Conservation (phyloP, 768 basidiomycete genomes). For the Lentinus tigrinus region DNA sequence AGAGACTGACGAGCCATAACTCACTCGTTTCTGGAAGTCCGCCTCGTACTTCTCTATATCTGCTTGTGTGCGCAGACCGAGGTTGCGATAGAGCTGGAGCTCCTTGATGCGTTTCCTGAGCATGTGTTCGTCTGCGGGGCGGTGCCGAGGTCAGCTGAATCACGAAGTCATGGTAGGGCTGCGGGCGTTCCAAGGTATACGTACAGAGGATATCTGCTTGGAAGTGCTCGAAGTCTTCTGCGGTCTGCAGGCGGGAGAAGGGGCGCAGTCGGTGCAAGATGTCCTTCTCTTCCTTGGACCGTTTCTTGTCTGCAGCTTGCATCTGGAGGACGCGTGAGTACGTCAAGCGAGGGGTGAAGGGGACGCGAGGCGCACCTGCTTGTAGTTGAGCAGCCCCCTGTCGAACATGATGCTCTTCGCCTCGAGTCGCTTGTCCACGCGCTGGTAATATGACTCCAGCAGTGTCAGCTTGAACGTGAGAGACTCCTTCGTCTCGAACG, state of each 20-base stretch:
- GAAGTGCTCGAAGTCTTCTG: constrained; percentile 88
- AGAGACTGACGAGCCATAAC: constrained; percentile 27
- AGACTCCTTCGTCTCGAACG: constrained; percentile 82
- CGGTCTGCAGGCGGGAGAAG: constrained; percentile 87
- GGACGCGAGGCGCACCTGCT: constrained; percentile 63
- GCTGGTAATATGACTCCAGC: constrained; percentile 88
- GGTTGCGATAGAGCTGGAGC: constrained; percentile 84
- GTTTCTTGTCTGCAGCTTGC: constrained; percentile 88
- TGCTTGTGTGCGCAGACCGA: constrained; percentile 79
- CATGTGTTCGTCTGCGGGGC: constrained; percentile 72
- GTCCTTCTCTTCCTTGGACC: constrained; percentile 88
- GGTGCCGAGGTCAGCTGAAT: background rate
- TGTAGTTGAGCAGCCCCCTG: constrained; percentile 87
- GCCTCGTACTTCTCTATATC: constrained; percentile 90
- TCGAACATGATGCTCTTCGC: constrained; percentile 90
- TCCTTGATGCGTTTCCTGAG: constrained; percentile 89
- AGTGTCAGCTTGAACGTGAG: constrained; percentile 85
- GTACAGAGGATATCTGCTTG: constrained; percentile 87
- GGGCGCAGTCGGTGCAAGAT: constrained; percentile 86
- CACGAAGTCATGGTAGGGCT: constrained; percentile 1
- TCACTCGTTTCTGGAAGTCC: constrained; percentile 71
- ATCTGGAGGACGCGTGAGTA: constrained; percentile 50
- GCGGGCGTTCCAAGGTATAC: constrained; percentile 26
- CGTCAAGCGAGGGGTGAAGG: background rate
- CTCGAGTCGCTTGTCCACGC: constrained; percentile 81